Evolutionary conservation across 2,329 filamentous ascomycete species (phyloP).

Genomic region (Pseudogymnoascus sp.): DNA sequence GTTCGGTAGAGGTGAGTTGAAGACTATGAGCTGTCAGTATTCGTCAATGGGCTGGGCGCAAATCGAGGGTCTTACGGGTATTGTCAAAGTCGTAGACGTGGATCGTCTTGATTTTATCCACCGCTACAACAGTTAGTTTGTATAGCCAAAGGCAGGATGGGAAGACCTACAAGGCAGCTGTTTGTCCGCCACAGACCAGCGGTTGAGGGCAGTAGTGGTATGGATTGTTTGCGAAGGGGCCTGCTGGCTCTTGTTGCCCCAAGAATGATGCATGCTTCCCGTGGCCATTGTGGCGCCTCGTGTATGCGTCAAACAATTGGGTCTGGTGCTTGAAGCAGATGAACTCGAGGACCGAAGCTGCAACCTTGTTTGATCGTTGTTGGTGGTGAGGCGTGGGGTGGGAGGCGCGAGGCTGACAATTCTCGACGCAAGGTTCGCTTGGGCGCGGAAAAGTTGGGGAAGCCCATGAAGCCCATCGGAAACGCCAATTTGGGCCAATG

Average conservation of each 20-base stretch:
- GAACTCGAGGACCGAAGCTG: not conserved
- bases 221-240: conserved; percentile 16
- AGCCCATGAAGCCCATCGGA: not conserved
- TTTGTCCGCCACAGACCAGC: conserved; percentile 76
- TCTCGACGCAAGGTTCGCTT: not conserved
- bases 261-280: conserved; percentile 10
- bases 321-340: not conserved
- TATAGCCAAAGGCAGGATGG: not conserved
- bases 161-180: conserved; percentile 57
- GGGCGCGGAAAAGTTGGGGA: not conserved
- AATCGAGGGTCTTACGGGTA: conserved; percentile 55
- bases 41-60: not conserved
- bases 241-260: conserved; percentile 13
- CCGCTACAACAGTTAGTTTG: conserved; percentile 36
- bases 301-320: not conserved
- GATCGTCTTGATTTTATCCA: conserved; percentile 66
- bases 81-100: conserved; percentile 99
- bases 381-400: conserved; percentile 2
- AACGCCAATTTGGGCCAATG: not conserved
- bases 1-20: conserved; percentile 86
- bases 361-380: not conserved
- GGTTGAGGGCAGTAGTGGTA: conserved; percentile 69
- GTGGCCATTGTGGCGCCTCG: not conserved
- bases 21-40: conserved; percentile 50
- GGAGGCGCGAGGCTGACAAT: conserved; percentile 2